Base-by-base conservation (phyloP, 164 flowering plant species). In the Kingdonia uniflora region DNA sequence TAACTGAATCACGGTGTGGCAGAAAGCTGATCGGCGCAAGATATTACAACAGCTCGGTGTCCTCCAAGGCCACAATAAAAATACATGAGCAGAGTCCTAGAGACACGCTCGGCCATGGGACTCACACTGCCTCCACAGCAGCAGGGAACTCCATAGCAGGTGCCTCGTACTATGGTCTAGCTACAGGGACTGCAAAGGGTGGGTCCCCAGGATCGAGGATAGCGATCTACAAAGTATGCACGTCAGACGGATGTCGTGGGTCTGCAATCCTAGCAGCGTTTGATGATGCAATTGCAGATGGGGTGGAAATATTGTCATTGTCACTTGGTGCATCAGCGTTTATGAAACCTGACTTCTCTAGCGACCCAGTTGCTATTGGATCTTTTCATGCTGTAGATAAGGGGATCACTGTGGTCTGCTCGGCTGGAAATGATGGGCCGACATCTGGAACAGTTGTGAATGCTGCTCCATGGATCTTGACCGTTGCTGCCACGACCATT, bases 381-480 rank as follows among this genome's bases (percentile, higher is more conserved):
- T 68, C 91, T 0, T 88, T 85, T 62, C 94, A 85, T 46, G 96
- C 96, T 0, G 74, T 77, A 11, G 79, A 81, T 69, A 68, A 68
- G 12, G 85, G 87, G 8, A 80, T 88, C 29, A 48, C 63, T 0
- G 95, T 85, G 45, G 80, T 77, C 14, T 82, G 94, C 68, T 88
- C 96, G 0, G 96, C 91, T 4, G 94, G 91, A n/a, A 88, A 88
- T 33, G 65, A 56, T 45, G 91, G 96, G 3, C 94, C 91, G 2
- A 16, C 14, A 2, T 6, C 61, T 1, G n/a, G 16, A 7, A 58
- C 83, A 0, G 86, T 82, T 11, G 79, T 75, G 26, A 88, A 85
- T 52, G 62, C 57, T 29, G 88, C 94, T 17, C 95, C 96, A 5
- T 88, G 96, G 96, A 80, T 85, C 19, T 50, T 85, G 21, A 83